Evolutionary conservation across 495 filamentous ascomycete genomes (phyloP), one percentile per base, ranked within the genome.

Genomic region (Penicillium steckii): DNA sequence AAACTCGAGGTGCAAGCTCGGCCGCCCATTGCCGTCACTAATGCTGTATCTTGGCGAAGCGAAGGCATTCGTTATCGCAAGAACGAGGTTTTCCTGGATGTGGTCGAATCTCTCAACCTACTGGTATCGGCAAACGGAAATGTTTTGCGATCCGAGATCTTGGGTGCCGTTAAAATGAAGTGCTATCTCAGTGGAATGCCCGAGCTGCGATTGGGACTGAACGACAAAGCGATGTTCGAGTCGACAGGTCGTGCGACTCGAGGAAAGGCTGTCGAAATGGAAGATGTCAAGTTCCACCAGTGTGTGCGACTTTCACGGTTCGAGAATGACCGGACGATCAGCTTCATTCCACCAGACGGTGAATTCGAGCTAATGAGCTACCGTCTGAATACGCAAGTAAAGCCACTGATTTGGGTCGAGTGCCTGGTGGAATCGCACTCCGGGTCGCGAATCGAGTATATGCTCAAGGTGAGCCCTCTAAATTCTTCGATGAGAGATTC

Each of bases 161-260:
- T 99, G 12, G 95, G 95, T 33, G 93, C 94, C 17, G 84, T 99
- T 65, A 99, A 99, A 72, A 94, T 99, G 95, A 99, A 99, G 73
- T 99, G 95, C 73, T 99, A 97, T 68, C 81, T 99, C 25, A 95
- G 90, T 46, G 95, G 95, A 25, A 99, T 99, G 95, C 95, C 95
- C 6, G 95, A 99, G 68, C 74, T 99, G 59, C 88, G 95, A 43
- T 69, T 99, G 35, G 95, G 95, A 0, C 69, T 99, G 59, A 99
- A 99, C 77, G 95, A 99, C 73, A 99, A 99, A 69, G 95, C 89
- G 60, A 99, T 99, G 95, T 99, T 99, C 65, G 95, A 99, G 75
- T 94, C 90, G 25, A 99, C 95, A 8, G 95, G 95, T 12, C 81
- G 95, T 46, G 91, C 95, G 8, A 96, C 91, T 45, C 75, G 95